Evolutionary conservation across 148 eudicot genomes (phyloP).

Genomic region (Vaccinium macrocarpon): DNA sequence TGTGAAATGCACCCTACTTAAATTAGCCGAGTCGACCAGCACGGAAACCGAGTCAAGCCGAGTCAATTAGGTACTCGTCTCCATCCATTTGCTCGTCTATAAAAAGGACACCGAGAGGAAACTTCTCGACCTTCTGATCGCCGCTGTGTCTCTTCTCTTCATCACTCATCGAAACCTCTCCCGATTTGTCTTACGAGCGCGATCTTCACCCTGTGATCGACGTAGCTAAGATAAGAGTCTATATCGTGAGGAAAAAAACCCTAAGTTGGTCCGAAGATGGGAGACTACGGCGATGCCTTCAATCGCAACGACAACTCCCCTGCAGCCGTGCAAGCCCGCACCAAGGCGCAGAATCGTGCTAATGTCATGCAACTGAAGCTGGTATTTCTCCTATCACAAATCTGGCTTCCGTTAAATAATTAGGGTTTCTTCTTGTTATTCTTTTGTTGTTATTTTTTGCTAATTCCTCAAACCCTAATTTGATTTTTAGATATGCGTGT

Average conservation of each 20-base stretch:
- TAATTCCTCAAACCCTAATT: constrained; percentile 12
- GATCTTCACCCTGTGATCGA: constrained; percentile 19
- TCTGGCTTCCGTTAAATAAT: neutral
- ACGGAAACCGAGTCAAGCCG: constrained; percentile 2
- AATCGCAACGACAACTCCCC: constrained; percentile 58
- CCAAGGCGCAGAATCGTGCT: constrained; percentile 82
- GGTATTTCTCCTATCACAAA: constrained; percentile 33
- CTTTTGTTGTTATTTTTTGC: neutral
- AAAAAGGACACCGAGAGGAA: neutral
- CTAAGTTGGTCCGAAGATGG: constrained; percentile 38
- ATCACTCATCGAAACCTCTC: neutral
- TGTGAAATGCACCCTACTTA: too few relatives aligned
- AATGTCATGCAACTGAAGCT: constrained; percentile 76
- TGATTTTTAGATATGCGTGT: neutral
- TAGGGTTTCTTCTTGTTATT: constrained; percentile 8
- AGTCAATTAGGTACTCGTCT: neutral
- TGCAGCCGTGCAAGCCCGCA: constrained; percentile 71
- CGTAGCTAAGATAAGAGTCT: constrained; percentile 2
- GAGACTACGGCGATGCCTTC: constrained; percentile 68
- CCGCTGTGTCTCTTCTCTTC: neutral
- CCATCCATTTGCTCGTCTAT: constrained; percentile 36
- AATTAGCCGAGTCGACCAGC: neutral
- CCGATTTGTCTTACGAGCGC: neutral
- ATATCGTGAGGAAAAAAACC: constrained; percentile 8
- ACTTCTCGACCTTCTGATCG: constrained; percentile 20